Evolutionary conservation across 2,329 filamentous ascomycete species (phyloP).

Genomic region (Scedosporium dehoogii): DNA sequence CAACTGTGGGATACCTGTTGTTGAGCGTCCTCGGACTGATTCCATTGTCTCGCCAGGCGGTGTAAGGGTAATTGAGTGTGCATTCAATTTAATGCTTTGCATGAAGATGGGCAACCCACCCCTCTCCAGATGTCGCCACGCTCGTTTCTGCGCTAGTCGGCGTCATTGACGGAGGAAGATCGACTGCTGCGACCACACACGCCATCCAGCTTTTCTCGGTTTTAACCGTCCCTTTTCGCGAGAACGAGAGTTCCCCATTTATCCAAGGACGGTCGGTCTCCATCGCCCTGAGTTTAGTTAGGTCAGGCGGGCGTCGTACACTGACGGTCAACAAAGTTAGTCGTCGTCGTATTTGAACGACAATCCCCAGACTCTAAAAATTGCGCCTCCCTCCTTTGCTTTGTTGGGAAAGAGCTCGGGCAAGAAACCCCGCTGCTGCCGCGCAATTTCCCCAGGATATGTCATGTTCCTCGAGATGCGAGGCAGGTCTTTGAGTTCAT

Average conservation of each 20-base stretch:
- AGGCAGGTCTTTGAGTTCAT: neutral
- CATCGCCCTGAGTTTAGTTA: neutral
- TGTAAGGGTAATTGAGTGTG: neutral
- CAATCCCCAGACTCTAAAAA: neutral
- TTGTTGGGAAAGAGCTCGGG: neutral
- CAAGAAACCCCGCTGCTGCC: neutral
- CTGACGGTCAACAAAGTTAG: neutral
- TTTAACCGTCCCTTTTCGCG: neutral
- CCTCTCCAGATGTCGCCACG: neutral
- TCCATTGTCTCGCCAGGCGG: neutral
- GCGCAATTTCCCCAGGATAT: neutral
- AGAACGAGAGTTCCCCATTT: neutral
- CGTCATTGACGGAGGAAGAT: neutral
- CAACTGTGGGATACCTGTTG: neutral
- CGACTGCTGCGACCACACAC: neutral
- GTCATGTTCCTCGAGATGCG: neutral
- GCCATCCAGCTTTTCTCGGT: neutral
- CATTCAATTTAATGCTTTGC: neutral
- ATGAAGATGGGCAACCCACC: neutral
- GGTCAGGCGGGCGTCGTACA: neutral
- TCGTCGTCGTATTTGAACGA: no score
- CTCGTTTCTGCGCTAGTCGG: neutral
- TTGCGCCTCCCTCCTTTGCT: neutral
- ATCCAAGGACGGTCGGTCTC: no score
- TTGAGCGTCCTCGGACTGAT: no score